Conservation (phyloP, 306 rosid genomes). For the Prinsepia uniflora region DNA sequence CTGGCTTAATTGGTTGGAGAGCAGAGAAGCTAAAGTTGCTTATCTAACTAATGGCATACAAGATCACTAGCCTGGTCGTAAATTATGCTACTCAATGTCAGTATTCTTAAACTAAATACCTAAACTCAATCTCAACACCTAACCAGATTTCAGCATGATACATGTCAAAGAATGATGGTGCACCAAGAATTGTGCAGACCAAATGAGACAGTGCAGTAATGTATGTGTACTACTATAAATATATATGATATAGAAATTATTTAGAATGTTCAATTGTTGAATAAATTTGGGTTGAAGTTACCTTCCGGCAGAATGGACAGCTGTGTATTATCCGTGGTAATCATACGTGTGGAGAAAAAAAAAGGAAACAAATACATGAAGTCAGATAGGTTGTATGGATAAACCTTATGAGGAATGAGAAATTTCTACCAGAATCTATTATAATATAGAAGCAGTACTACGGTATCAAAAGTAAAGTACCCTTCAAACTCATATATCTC, state of each 20-base stretch:
- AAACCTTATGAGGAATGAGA: background rate
- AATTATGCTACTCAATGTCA: background rate
- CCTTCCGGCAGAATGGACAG: constrained; percentile 99
- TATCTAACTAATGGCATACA: background rate
- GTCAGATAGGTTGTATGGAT: constrained; percentile 32
- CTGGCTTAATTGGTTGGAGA: background rate
- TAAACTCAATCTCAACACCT: background rate
- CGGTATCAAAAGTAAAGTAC: constrained; percentile 31
- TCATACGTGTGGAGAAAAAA: constrained; percentile 15
- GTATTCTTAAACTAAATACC: constrained; percentile 13
- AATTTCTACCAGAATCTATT: background rate
- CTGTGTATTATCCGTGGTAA: constrained; percentile 43
- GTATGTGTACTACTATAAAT: background rate
- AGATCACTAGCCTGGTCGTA: background rate
- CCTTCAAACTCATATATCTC: constrained; percentile 96
- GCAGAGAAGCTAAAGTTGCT: constrained; percentile 8
- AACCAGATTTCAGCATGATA: background rate
- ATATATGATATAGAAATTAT: background rate
- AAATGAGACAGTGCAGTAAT: background rate
- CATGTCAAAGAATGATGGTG: background rate
- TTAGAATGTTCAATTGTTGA: background rate
- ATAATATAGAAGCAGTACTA: background rate
- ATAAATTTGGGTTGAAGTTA: constrained; percentile 24
- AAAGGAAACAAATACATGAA: constrained; percentile 2
- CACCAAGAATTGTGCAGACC: background rate